Evolutionary conservation across 73 alveolate species (phyloP), one percentile per base, ranked within the genome.

Genomic region (Durusdinium trenchii): DNA sequence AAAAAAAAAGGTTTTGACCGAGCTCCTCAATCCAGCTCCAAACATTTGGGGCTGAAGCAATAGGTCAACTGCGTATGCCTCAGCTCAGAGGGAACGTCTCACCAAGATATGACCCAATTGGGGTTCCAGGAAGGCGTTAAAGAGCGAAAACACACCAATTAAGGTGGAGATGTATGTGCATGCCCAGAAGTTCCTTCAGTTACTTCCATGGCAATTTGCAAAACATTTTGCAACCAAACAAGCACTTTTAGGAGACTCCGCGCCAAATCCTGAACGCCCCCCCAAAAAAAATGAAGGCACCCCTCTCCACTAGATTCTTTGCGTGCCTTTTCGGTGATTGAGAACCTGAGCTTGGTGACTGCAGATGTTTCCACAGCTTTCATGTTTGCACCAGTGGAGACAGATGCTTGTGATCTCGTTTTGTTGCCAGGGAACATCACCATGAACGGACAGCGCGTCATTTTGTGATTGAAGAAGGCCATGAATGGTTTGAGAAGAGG

Each of bases 61-160:
- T 71, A 91, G 98, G 98, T 91, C 43, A 91, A 89, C 89, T 91
- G 98, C 23, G 98, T 91, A 78, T 91, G 98, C 98, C 98, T 91
- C 78, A 47, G 36, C 12, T 75, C 38, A 26, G 54, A 60, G 18
- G 73, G 73, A 23, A 60, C 73, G 73, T 60, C n/a, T 32, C 73
- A 60, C 0, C 73, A 60, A 60, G 26, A 35, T 48, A 40, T 32
- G 36, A 57, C 12, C 69, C 12, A 23, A 57, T 57, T 57, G 32
- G 5, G 50, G 42, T 16, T 30, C 54, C 84, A 7, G 9, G 52
- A 73, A 32, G 82, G 46, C 36, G 82, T 36, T 35, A 69, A 69
- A 30, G 30, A 46, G 40, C 14, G 46, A 30, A 36, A n/a, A n/a
- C n/a, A n/a, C n/a, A n/a, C n/a, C n/a, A n/a, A n/a, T n/a, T n/a